Percentiles rank a stretch among this genome's conserved stretches.
Conservation (phyloP, 2,329 filamentous ascomycete species). For the Elsinoe necatrix region DNA sequence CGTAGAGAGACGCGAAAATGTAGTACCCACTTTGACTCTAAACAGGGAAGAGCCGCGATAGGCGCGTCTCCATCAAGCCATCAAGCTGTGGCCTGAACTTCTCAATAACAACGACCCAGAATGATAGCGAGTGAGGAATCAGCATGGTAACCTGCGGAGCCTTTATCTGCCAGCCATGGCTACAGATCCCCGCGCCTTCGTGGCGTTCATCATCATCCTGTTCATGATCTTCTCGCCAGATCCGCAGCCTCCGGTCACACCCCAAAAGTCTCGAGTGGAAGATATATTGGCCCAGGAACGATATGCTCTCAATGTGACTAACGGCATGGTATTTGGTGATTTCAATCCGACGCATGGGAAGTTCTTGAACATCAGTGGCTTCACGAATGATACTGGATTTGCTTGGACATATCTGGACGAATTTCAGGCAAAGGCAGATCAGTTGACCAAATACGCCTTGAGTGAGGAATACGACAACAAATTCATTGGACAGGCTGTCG, state of each 20-base stretch:
- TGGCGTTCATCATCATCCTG: slow-evolving; percentile 44
- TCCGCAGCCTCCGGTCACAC: slow-evolving; percentile 29
- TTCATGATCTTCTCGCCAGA: slow-evolving; percentile 47
- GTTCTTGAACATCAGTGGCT: slow-evolving; percentile 59
- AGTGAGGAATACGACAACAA: slow-evolving; percentile 28
- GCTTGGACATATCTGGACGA: slow-evolving; percentile 65
- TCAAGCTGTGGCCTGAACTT: neutral
- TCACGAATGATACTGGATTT: slow-evolving; percentile 64
- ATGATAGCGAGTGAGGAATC: neutral
- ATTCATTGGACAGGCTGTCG: slow-evolving; percentile 33
- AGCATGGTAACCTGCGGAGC: neutral
- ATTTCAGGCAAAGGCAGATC: slow-evolving; percentile 57
- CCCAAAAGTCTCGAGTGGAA: slow-evolving; percentile 37
- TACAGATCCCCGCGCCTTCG: slow-evolving; percentile 7
- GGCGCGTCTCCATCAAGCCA: neutral
- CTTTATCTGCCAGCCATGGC: neutral
- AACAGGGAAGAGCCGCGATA: slow-evolving; percentile 7
- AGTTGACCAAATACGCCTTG: slow-evolving; percentile 41
- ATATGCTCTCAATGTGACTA: slow-evolving; percentile 42
- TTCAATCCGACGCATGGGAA: slow-evolving; percentile 38
- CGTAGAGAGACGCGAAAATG: slow-evolving; percentile 4
- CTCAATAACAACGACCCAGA: neutral
- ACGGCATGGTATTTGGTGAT: slow-evolving; percentile 45
- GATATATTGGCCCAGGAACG: slow-evolving; percentile 45
- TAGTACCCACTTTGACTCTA: neutral